A percentile compares a stretch with the other conserved stretches of the same genome.
Evolutionary conservation across 306 rosid genomes (phyloP).

Genomic region (Betula pendula): DNA sequence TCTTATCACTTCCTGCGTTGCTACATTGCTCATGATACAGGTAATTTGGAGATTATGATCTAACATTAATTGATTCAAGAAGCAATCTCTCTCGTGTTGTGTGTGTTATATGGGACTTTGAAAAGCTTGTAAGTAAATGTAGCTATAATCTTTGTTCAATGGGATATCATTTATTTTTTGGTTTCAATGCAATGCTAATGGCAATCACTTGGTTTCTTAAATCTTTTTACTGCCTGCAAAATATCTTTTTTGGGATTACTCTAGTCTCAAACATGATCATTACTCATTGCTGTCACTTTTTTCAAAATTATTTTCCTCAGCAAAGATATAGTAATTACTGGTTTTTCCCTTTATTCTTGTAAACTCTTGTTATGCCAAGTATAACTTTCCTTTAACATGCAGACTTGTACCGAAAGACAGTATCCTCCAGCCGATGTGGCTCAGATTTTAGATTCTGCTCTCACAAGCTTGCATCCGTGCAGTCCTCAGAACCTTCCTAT

Average conservation of each 20-base stretch:
- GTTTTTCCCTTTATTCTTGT: neutral
- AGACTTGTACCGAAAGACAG: constrained; percentile 92
- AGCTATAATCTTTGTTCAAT: neutral
- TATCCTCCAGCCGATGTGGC: constrained; percentile 90
- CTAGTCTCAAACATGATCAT: neutral
- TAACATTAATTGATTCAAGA: neutral
- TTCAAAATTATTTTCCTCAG: neutral
- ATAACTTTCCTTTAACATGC: constrained; percentile 24
- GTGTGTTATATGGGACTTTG: neutral
- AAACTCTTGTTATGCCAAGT: constrained; percentile 12
- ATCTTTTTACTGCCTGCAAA: neutral
- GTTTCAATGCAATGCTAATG: neutral
- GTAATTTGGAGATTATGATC: constrained; percentile 32
- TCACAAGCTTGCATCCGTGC: constrained; percentile 65
- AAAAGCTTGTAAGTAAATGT: neutral
- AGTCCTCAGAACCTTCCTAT: constrained; percentile 73
- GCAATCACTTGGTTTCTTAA: neutral
- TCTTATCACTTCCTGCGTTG: constrained; percentile 81
- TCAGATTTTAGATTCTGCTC: constrained; percentile 81
- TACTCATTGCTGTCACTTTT: neutral
- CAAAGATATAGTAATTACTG: neutral
- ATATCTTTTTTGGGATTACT: neutral
- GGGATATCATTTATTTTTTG: neutral
- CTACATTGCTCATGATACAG: constrained; percentile 88
- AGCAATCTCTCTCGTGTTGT: neutral